Evolutionary conservation across 2,329 filamentous ascomycete species (phyloP).

Genomic region (Phoma sp.): DNA sequence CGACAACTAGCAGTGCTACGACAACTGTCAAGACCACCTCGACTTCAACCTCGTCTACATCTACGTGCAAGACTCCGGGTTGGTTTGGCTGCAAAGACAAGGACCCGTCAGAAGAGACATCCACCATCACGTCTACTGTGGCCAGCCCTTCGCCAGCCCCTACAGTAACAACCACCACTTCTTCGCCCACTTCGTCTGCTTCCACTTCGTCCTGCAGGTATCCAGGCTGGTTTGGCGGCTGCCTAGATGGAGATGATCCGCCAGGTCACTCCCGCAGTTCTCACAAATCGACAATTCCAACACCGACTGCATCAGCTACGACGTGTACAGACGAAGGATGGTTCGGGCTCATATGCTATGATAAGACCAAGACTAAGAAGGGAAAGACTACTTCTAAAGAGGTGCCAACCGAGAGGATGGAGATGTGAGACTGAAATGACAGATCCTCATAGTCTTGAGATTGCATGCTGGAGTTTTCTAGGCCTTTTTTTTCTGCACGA

Average conservation of each 20-base stretch:
- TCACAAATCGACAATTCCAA: constrained; percentile 30
- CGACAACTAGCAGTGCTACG: constrained; percentile 57
- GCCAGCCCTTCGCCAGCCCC: constrained; percentile 33
- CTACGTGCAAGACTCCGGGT: constrained; percentile 60
- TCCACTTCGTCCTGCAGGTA: constrained; percentile 50
- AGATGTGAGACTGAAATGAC: constrained; percentile 23
- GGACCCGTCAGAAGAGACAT: constrained; percentile 40
- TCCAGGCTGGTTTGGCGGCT: constrained; percentile 56
- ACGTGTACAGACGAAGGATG: constrained; percentile 36
- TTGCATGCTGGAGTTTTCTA: too few relatives aligned
- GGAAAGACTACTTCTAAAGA: constrained; percentile 8
- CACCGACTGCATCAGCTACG: constrained; percentile 24
- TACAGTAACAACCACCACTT: constrained; percentile 39
- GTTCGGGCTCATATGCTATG: constrained; percentile 41
- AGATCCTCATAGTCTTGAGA: too few relatives aligned
- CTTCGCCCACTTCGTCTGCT: constrained; percentile 39
- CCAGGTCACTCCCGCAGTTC: constrained; percentile 40
- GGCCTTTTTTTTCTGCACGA: too few relatives aligned
- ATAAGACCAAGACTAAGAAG: constrained; percentile 27
- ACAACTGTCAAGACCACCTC: constrained; percentile 53
- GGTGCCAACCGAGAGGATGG: constrained; percentile 30
- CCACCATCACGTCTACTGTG: constrained; percentile 40
- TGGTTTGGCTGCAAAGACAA: constrained; percentile 69
- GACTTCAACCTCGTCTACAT: constrained; percentile 41
- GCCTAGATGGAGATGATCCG: constrained; percentile 56